Evolutionary conservation across 371 early-diverging fungal species (phyloP).

Genomic region (Zychaea mexicana): DNA sequence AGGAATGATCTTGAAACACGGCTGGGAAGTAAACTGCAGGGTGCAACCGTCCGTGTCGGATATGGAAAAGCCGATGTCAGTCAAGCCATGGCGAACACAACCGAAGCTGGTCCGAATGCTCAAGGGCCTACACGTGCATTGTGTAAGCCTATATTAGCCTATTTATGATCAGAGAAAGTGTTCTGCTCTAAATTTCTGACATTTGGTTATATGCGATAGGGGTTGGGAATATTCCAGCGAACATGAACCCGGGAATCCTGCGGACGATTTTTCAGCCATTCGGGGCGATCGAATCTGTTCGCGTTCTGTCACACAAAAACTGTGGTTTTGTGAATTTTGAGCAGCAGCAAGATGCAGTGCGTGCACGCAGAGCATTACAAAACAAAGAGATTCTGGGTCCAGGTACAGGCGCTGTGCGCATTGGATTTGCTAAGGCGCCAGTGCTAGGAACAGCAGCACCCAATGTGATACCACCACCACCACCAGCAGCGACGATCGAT

Average conservation of each 20-base stretch:
- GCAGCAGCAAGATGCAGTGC: slow-evolving; percentile 86
- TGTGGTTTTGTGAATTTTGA: slow-evolving; percentile 97
- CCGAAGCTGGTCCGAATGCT: slow-evolving; percentile 56
- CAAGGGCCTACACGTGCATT: slow-evolving; percentile 48
- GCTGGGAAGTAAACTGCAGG: slow-evolving; percentile 22
- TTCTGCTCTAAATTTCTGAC: too few species aligned
- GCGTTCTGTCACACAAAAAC: slow-evolving; percentile 94
- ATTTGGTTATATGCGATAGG: too few species aligned
- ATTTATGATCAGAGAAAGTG: too few species aligned
- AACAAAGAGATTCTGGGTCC: slow-evolving; percentile 89
- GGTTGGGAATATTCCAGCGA: slow-evolving; percentile 94
- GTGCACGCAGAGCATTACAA: slow-evolving; percentile 84
- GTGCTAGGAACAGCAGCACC: slow-evolving; percentile 12
- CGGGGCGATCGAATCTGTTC: slow-evolving; percentile 91
- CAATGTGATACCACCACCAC: background rate
- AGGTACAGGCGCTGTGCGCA: slow-evolving; percentile 75
- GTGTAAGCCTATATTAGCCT: slow-evolving; percentile 37
- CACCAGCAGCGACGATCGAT: background rate
- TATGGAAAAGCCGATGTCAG: slow-evolving; percentile 43
- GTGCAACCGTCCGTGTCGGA: slow-evolving; percentile 32
- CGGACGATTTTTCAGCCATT: slow-evolving; percentile 78
- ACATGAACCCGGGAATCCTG: slow-evolving; percentile 77
- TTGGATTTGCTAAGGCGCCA: slow-evolving; percentile 89
- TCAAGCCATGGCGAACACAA: slow-evolving; percentile 36
- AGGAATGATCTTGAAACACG: slow-evolving; percentile 34